Evolutionary conservation across 1,139 yeast genomes (phyloP), one percentile per base, ranked within the genome.

Genomic region (Candida buenavistaensis): DNA sequence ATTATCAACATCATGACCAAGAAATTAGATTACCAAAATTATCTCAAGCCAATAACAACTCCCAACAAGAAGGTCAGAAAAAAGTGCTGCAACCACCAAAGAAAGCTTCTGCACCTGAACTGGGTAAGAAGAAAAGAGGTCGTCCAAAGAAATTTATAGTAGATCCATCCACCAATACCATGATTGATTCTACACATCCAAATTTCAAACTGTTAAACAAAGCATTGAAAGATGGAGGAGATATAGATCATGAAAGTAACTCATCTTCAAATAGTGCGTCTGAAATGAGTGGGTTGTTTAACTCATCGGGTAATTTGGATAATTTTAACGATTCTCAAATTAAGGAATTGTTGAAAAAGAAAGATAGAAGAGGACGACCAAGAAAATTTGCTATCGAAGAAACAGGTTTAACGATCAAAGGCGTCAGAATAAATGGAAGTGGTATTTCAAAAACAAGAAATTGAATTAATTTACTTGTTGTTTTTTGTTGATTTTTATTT

Each of bases 311-410:
- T 6, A 51, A 61, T 6, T 52, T 61, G 44, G 48, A 64, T 14
- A 54, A 55, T 14, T 56, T 65, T 33, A 63, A 59, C 31, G 68
- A 65, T 26, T 60, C 55, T 14, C 72, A 68, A 13, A 69, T 69
- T 19, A 58, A 62, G 40, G 59, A 62, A 37, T 54, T 70, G 30
- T 51, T 70, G 25, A 57, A 58, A 39, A 68, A 59, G 51, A 70
- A 70, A 40, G 76, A 70, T 41, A 60, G 59, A 39, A 51, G 76
- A 37, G 80, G 80, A 10, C 56, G 80, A 45, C 80, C 80, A 4
- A 57, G 79, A 43, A 74, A 74, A 46, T 70, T 71, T 41, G 75
- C 78, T 1, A 55, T 68, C 9, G 77, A 69, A 39, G 69, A 69
- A 41, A 67, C 74, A n/a, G 76, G 76, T 3, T 52, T 68, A 5